Percentiles rank a stretch among this genome's conserved stretches.
phyloP scores from a whole-genome alignment of 2,329 filamentous ascomycete species.

The Mariannaea elegans region DNA sequence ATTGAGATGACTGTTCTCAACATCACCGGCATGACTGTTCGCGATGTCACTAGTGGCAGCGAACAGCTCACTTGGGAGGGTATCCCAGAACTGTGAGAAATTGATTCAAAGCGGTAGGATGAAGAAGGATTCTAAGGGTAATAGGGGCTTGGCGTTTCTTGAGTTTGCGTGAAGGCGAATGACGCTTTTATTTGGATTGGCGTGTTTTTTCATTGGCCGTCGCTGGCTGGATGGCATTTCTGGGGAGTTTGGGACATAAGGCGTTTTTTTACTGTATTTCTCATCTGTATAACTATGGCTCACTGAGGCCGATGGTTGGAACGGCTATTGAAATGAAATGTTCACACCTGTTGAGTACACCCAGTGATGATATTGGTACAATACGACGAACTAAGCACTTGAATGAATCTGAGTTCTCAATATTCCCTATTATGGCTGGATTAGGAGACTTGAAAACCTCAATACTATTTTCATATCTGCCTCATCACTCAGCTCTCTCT shows the following conservation, averaged over 20 bases:
- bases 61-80: slow-evolving; percentile 55
- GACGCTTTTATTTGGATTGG: slow-evolving; percentile 25
- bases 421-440: no score
- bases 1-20: slow-evolving; percentile 71
- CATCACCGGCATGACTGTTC: slow-evolving; percentile 58
- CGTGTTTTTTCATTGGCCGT: slow-evolving; percentile 19
- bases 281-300: slow-evolving; percentile 33
- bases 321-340: slow-evolving; percentile 26
- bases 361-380: no score
- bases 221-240: slow-evolving; percentile 35
- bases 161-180: slow-evolving; percentile 19
- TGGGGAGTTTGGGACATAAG: slow-evolving; percentile 35
- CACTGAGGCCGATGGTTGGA: slow-evolving; percentile 30
- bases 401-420: no score
- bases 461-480: no score
- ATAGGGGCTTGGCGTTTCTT: slow-evolving; percentile 37
- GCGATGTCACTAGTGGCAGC: slow-evolving; percentile 49
- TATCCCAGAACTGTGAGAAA: slow-evolving; percentile 42
- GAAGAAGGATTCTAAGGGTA: slow-evolving; percentile 23
- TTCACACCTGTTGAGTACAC: not conserved
- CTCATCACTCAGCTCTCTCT: no score
- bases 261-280: slow-evolving; percentile 25
- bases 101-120: slow-evolving; percentile 7
- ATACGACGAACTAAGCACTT: no score
- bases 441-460: no score